phyloP scores from a whole-genome alignment of 495 filamentous ascomycete species.

The Podospora bellae-mahoneyi region DNA sequence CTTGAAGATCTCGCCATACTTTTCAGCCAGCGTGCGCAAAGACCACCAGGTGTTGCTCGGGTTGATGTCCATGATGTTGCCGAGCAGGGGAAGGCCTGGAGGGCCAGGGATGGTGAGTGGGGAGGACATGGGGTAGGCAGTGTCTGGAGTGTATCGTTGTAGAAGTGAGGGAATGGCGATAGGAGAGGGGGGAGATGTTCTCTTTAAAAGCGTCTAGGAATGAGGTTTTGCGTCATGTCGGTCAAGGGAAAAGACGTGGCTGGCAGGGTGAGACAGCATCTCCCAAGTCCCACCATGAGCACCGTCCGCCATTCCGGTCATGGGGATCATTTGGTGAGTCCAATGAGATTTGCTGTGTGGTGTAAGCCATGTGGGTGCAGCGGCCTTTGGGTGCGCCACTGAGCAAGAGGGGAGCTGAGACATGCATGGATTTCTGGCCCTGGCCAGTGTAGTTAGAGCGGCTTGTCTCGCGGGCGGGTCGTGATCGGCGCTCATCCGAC shows the following conservation, averaged over 20 bases:
- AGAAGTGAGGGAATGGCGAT: not conserved
- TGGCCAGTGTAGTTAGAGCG: not conserved
- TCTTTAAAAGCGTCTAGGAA: not conserved
- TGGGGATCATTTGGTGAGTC: not conserved
- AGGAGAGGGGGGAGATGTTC: not conserved
- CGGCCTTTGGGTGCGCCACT: not conserved
- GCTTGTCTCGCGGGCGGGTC: not conserved
- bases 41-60: slow-evolving; percentile 60
- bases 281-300: not conserved
- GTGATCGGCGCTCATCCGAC: not conserved
- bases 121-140: slow-evolving; percentile 33
- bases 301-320: not conserved
- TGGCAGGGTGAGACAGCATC: not conserved
- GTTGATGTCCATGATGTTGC: slow-evolving; percentile 64
- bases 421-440: not conserved
- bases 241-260: not conserved
- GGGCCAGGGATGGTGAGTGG: slow-evolving; percentile 57
- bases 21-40: slow-evolving; percentile 59
- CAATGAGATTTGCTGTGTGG: not conserved
- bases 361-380: not conserved
- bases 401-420: not conserved
- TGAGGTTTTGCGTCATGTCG: not conserved
- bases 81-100: slow-evolving; percentile 62
- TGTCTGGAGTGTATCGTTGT: not conserved
- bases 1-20: slow-evolving; percentile 69